A percentile compares a stretch with the other conserved stretches of the same genome.
phyloP scores from a whole-genome alignment of 305 asterid genomes.

The Fraxinus paxiana region DNA sequence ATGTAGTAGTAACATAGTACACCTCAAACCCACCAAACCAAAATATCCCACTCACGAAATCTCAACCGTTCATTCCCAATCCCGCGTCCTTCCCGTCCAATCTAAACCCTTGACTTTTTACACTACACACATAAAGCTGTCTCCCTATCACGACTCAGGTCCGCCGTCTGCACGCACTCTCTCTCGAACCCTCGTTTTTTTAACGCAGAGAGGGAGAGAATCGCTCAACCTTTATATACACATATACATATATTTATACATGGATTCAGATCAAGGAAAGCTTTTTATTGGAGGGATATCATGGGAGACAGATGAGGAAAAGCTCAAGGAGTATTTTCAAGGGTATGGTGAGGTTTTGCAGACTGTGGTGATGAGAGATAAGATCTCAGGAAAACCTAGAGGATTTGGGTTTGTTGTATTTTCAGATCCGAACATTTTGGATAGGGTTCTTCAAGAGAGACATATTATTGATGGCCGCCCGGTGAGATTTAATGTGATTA shows the following conservation, averaged over 20 bases:
- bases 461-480: conserved; percentile 84
- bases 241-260: neutral
- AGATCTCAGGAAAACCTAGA: conserved; percentile 68
- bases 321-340: conserved; percentile 70
- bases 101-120: conserved; percentile 19
- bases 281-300: conserved; percentile 87
- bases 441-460: conserved; percentile 71
- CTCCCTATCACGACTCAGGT: neutral
- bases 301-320: conserved; percentile 84
- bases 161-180: neutral
- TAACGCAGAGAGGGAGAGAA: neutral
- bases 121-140: neutral
- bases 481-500: conserved; percentile 34
- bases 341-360: conserved; percentile 70
- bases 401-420: conserved; percentile 90
- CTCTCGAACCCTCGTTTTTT: neutral
- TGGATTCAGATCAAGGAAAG: conserved; percentile 96
- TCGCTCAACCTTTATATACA: neutral
- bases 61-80: conserved; percentile 22
- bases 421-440: conserved; percentile 72
- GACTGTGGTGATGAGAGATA: conserved; percentile 83
- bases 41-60: conserved; percentile 12
- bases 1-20: neutral
- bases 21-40: neutral
- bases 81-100: conserved; percentile 6